Base-by-base conservation (phyloP, 345 rosid genomes). In the Erysimum cheiranthoides region DNA sequence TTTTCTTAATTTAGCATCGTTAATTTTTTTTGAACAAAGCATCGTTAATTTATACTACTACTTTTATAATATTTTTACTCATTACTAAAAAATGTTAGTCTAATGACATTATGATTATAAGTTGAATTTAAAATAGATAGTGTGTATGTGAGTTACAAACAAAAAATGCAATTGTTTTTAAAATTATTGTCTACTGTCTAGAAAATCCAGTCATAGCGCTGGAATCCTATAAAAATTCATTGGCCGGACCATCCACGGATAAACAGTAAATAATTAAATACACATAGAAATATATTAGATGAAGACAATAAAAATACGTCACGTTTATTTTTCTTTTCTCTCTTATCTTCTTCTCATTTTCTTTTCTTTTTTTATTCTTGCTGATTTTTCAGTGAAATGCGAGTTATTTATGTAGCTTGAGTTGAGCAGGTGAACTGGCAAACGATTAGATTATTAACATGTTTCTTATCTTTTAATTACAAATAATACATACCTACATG, bases 231-330 rank as follows among this genome's bases (percentile, higher is more conserved):
- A n/a, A 60, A 25, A 6, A 16, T 47, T 9, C 50, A 50, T 28
- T 50, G 69, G 61, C 12, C 3, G 34, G 30, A 63, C 10, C 76
- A 73, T 51, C 25, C 6, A 62, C 70, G 62, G 69, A 73, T 62
- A 52, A 73, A 27, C 16, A 52, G 1, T 52, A 5, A 40, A 31
- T 72, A 38, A 52, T 0, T 52, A 5, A 40, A 31, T 72, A 38
- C 43, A 62, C 52, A 62, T 16, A n/a, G 4, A 50, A 50, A 16
- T 72, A 21, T 50, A 30, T 63, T 62, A 51, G 70, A 73, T 1
- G 43, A 39, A 51, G 70, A 62, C 76, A 71, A 71, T 71, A 60
- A n/a, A n/a, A 61, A 36, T n/a, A 61, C 21, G 51, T 49, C 42
- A 50, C 39, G 28, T 36, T 71, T 71, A 10, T 35, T 40, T 56